Conservation (phyloP, 2,329 filamentous ascomycete genomes). For the Paracorniculantispora psalliotae region DNA sequence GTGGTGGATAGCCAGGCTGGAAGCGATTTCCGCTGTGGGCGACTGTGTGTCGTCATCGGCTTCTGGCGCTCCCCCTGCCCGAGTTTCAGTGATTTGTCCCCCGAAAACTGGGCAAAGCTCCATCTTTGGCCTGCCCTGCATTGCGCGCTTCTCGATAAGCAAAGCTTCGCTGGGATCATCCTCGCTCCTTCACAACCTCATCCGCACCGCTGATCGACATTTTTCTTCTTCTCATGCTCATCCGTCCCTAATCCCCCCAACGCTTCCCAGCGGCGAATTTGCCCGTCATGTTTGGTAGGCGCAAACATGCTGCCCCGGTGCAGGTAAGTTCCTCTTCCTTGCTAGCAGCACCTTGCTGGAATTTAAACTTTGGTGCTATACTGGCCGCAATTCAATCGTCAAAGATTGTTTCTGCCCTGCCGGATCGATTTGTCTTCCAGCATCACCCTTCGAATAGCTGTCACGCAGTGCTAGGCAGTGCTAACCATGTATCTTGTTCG, state of each 20-base stretch:
- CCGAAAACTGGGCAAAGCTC: constrained; percentile 7
- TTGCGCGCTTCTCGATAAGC: not conserved
- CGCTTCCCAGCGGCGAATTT: not conserved
- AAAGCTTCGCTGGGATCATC: not conserved
- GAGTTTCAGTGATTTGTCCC: constrained; percentile 13
- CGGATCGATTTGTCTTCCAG: not conserved
- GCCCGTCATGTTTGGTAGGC: constrained; percentile 19
- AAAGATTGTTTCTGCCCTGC: not conserved
- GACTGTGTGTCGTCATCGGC: constrained; percentile 15
- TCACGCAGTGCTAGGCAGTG: constrained; percentile 19
- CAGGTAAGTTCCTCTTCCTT: constrained; percentile 16
- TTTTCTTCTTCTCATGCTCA: constrained; percentile 2
- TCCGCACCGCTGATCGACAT: not conserved
- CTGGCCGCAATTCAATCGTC: not conserved
- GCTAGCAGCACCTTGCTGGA: not conserved
- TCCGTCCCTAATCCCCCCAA: not conserved
- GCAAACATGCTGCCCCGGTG: constrained; percentile 15
- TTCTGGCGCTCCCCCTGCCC: constrained; percentile 3
- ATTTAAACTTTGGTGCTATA: constrained; percentile 9
- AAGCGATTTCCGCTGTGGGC: not conserved
- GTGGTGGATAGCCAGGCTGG: not conserved
- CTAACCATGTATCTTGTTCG: constrained; percentile 22
- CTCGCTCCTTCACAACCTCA: not conserved
- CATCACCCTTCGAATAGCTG: not conserved
- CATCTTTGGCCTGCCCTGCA: not conserved